Evolutionary conservation across 2,329 filamentous ascomycete species (phyloP).

Genomic region (Hymenotorrendiella dingleyae): DNA sequence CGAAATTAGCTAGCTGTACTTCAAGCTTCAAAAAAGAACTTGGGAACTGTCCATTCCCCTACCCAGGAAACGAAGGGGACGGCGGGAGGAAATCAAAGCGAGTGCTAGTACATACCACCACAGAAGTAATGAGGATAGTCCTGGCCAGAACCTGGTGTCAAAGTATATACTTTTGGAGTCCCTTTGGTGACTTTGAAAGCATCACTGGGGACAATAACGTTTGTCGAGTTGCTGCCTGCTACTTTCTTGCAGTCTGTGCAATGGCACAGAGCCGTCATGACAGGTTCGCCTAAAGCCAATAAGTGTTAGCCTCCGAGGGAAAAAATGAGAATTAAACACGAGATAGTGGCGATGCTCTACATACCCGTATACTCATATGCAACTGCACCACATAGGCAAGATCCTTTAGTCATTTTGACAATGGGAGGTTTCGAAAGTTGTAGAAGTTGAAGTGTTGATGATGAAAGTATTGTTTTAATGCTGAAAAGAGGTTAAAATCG

Average conservation of each 20-base stretch:
- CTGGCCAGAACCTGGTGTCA: background rate
- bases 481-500: too few relatives aligned
- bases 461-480: too few relatives aligned
- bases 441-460: too few relatives aligned
- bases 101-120: background rate
- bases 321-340: background rate
- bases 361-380: conserved; percentile 5
- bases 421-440: background rate
- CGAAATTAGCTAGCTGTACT: background rate
- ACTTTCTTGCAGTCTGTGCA: conserved; percentile 9
- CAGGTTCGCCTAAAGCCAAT: conserved; percentile 2
- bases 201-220: conserved; percentile 1
- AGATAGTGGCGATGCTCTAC: background rate
- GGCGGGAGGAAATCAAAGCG: background rate
- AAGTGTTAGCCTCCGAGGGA: background rate
- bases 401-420: conserved; percentile 1
- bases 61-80: too few relatives aligned
- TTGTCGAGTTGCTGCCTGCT: background rate
- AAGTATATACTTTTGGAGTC: background rate
- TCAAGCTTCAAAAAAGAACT: background rate
- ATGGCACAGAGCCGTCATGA: conserved; percentile 5
- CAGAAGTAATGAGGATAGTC: conserved; percentile 1
- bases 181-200: conserved; percentile 1
- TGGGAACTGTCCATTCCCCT: too few relatives aligned
- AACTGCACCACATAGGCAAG: conserved; percentile 5